These are phyloP conservation scores for Macrotyloma uniflorum DNA, from an alignment of 306 rosid genomes.

Conservation along the genomic window DNA sequence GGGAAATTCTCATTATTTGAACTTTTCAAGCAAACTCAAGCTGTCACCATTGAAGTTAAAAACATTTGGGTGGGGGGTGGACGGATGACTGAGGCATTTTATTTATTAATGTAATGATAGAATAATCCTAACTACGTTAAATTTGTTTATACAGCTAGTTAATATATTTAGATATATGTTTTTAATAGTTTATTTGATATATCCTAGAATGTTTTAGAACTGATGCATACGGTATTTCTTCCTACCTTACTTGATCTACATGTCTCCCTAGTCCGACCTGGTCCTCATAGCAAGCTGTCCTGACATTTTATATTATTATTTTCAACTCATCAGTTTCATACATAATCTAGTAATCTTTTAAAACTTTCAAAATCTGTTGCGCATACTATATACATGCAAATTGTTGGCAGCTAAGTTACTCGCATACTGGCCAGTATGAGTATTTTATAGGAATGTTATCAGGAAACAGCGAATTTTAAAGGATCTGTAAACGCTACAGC, in stretches of 20 bases:
- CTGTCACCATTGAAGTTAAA: not conserved
- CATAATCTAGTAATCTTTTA: too few relatives aligned
- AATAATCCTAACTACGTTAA: not conserved
- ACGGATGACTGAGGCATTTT: not conserved
- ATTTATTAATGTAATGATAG: not conserved
- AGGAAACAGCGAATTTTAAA: too few relatives aligned
- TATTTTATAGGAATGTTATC: not conserved
- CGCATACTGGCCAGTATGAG: not conserved
- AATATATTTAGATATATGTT: not conserved
- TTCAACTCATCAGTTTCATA: too few relatives aligned
- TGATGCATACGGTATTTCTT: not conserved
- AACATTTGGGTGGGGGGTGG: not conserved
- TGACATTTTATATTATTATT: too few relatives aligned
- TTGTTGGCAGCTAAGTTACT: not conserved
- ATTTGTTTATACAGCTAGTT: not conserved
- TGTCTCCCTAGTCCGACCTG: not conserved
- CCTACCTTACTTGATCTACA: not conserved
- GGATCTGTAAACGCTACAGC: too few relatives aligned
- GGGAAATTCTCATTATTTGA: not conserved
- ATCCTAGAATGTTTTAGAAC: not conserved
- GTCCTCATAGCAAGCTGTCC: not conserved
- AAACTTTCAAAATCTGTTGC: not conserved
- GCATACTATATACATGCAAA: not conserved
- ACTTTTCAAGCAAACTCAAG: not conserved
- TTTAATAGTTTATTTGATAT: not conserved